phyloP scores from a whole-genome alignment of 805 yeast species.

The Monosporozyma servazzii region DNA sequence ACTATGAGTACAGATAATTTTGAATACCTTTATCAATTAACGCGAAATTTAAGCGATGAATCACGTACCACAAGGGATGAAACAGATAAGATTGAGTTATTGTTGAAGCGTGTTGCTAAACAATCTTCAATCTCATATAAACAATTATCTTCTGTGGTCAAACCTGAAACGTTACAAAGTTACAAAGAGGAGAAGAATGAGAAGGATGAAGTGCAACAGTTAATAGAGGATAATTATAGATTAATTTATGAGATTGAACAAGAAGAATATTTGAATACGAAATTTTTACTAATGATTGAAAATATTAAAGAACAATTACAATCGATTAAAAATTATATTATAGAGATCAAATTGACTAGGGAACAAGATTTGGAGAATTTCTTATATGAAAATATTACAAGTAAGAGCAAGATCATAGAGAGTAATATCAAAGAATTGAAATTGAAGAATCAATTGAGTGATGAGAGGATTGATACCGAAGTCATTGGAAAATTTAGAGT shows the following conservation, averaged over 20 bases:
- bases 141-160: slow-evolving; percentile 10
- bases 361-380: slow-evolving; percentile 15
- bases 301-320: slow-evolving; percentile 23
- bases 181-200: slow-evolving; percentile 5
- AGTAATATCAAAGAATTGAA: slow-evolving; percentile 8
- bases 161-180: slow-evolving; percentile 7
- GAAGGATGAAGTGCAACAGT: slow-evolving; percentile 11
- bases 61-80: slow-evolving; percentile 22
- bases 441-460: slow-evolving; percentile 5
- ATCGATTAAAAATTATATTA: slow-evolving; percentile 23
- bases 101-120: slow-evolving; percentile 22
- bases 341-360: slow-evolving; percentile 22
- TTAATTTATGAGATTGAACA: slow-evolving; percentile 24
- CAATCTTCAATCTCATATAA: slow-evolving; percentile 24
- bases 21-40: slow-evolving; percentile 22
- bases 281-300: slow-evolving; percentile 18
- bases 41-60: slow-evolving; percentile 18
- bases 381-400: slow-evolving; percentile 15
- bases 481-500: not conserved
- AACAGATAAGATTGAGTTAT: slow-evolving; percentile 19
- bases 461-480: slow-evolving; percentile 4
- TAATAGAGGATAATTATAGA: slow-evolving; percentile 21
- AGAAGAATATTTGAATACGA: slow-evolving; percentile 22
- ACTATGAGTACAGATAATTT: slow-evolving; percentile 19
- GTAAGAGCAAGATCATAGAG: slow-evolving; percentile 10